Evolutionary conservation across 768 basidiomycete species (phyloP), one percentile per base, ranked within the genome.

Genomic region (Royoungia palumana): DNA sequence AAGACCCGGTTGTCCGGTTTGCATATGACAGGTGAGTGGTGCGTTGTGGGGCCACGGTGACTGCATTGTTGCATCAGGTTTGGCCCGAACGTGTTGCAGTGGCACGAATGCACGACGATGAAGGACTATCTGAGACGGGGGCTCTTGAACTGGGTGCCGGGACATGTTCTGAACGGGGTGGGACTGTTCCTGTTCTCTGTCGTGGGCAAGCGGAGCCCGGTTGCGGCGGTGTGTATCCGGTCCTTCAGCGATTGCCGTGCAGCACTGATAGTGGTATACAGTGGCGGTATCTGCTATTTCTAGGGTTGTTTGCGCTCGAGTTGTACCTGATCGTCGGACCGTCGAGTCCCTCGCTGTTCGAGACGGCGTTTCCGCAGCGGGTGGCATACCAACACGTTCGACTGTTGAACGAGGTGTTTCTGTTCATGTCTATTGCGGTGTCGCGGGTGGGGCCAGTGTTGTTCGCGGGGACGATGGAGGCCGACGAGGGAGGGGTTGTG

Each of bases 281-380:
- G 89, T 93, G 90, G 90, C 81, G 89, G 14, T 89, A 86, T 64
- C 67, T 85, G 44, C 69, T 89, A n/a, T 87, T 84, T 58, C 67
- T 77, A n/a, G 69, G 75, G 24, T 67, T 83, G 44, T 75, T 84
- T 40, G 75, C 77, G 5, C 74, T 76, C 12, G 89, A 92, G 62
- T 69, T 90, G 44, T 72, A 75, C 20, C 77, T 89, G 47, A 72
- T 89, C 38, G 72, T 92, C 44, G 72, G 79, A 1, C 82, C 62
- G 8, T 51, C 71, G n/a, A 39, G 70, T 0, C 41, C 41, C 9
- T 19, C 37, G 22, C 30, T 82, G 25, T 58, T 80, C 9, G 59
- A 69, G 36, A 45, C 55, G 24, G 19, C 78, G 34, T 85, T 88
- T 68, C 89, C 88, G 0, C 69, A 72, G 6, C 78, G 87, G 12